Percentiles rank a stretch among this genome's conserved stretches.
Conservation (phyloP, 495 filamentous ascomycete species). For the Aspergillus funiculosus region DNA sequence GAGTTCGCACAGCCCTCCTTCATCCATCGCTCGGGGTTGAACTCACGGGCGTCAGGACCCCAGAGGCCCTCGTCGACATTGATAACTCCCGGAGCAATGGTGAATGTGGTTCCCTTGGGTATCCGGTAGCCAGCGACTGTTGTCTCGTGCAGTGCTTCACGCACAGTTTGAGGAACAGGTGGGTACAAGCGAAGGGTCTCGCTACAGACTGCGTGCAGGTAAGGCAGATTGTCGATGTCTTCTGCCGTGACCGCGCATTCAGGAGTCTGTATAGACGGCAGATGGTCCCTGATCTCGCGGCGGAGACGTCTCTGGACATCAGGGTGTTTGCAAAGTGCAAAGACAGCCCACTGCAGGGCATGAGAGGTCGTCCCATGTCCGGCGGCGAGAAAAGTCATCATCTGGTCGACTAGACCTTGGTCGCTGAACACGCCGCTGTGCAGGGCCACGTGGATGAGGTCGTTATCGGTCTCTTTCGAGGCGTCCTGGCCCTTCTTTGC, state of each 20-base stretch:
- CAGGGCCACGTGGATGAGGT: conserved; percentile 65
- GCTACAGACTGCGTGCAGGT: conserved; percentile 49
- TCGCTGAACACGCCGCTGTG: conserved; percentile 59
- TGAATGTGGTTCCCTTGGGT: conserved; percentile 45
- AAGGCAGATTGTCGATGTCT: conserved; percentile 27
- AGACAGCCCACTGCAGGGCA: conserved; percentile 23
- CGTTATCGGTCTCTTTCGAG: too few species aligned
- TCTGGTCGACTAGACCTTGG: conserved; percentile 62
- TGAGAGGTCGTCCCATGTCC: conserved; percentile 55
- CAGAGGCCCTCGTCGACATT: conserved; percentile 67
- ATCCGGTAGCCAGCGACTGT: conserved; percentile 46
- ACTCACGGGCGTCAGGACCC: conserved; percentile 67
- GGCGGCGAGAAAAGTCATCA: conserved; percentile 75
- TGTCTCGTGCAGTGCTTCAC: conserved; percentile 52
- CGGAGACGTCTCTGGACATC: conserved; percentile 18
- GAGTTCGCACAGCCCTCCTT: conserved; percentile 20
- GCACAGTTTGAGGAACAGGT: conserved; percentile 50
- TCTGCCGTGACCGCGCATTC: background rate
- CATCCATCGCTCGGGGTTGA: conserved; percentile 72
- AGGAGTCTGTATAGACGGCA: background rate
- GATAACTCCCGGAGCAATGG: conserved; percentile 46
- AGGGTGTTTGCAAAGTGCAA: conserved; percentile 17
- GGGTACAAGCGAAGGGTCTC: conserved; percentile 48
- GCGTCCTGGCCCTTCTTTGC: too few species aligned
- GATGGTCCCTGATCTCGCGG: conserved; percentile 12